A percentile compares a stretch with the other conserved stretches of the same genome.
Conservation (phyloP, 441 rosid genomes). For the Erodium texanum region DNA sequence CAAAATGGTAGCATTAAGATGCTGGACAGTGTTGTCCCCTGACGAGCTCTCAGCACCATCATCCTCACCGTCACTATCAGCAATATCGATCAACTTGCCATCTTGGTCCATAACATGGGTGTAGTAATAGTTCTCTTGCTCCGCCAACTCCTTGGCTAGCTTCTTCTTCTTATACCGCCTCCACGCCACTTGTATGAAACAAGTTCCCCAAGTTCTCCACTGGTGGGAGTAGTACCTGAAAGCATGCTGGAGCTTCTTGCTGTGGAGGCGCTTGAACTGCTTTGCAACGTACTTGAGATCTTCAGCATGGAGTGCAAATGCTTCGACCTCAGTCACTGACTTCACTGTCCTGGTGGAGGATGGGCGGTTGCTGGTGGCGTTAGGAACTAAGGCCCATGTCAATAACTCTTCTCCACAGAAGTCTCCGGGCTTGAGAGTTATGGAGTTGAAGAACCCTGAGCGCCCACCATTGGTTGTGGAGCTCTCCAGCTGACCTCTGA, state of each 20-base stretch:
- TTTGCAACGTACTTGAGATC: conserved; percentile 86
- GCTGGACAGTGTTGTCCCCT: conserved; percentile 29
- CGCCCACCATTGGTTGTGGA: conserved; percentile 93
- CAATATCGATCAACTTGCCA: conserved; percentile 19
- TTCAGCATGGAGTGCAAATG: conserved; percentile 80
- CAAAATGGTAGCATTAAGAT: conserved; percentile 48
- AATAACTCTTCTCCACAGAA: conserved; percentile 89
- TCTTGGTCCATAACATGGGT: conserved; percentile 22
- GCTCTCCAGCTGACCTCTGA: conserved; percentile 80
- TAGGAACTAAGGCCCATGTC: conserved; percentile 80
- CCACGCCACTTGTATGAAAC: conserved; percentile 93
- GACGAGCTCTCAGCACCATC: conserved; percentile 21
- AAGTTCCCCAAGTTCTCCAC: conserved; percentile 96
- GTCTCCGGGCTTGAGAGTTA: conserved; percentile 66
- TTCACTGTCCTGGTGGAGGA: conserved; percentile 82
- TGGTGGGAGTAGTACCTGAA: conserved; percentile 83
- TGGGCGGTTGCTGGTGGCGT: conserved; percentile 62
- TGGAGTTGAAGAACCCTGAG: conserved; percentile 81
- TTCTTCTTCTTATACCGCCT: conserved; percentile 57
- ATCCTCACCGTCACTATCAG: conserved; percentile 16
- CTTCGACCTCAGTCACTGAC: conserved; percentile 75
- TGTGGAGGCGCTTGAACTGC: conserved; percentile 81
- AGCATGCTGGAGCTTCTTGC: conserved; percentile 87
- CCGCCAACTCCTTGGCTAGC: conserved; percentile 34
- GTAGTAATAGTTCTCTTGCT: conserved; percentile 31